phyloP scores from a whole-genome alignment of 441 rosid genomes.

The Adansonia gregorii region DNA sequence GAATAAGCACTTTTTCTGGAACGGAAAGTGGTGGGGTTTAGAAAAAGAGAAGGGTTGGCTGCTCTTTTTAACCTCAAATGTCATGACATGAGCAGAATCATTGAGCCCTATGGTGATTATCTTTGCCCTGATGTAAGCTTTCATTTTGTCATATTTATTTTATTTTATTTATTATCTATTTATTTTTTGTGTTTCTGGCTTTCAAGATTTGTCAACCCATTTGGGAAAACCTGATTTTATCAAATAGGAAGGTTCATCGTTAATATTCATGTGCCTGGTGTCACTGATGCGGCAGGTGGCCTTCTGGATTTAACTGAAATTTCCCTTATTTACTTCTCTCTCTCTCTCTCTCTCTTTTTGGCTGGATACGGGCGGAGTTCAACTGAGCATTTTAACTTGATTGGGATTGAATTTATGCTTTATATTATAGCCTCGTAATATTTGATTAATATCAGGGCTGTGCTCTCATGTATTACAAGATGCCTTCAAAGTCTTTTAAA shows the following conservation, averaged over 20 bases:
- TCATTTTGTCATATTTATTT: not conserved
- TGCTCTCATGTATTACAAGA: not conserved
- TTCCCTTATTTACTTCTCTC: too few species aligned
- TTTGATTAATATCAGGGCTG: not conserved
- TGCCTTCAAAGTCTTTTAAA: not conserved
- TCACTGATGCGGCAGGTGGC: too few species aligned
- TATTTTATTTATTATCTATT: not conserved
- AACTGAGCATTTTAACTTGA: conserved; percentile 5
- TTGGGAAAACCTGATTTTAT: not conserved
- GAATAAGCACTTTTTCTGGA: conserved; percentile 41
- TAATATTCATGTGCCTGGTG: not conserved
- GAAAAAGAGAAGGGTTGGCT: not conserved
- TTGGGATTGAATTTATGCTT: not conserved
- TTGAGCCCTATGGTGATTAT: conserved; percentile 34
- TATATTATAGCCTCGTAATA: not conserved
- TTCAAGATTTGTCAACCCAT: not conserved
- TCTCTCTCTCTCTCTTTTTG: not conserved
- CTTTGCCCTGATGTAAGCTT: not conserved
- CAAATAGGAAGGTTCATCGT: not conserved
- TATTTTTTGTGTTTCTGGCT: not conserved
- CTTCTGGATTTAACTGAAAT: not conserved
- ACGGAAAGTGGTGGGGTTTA: conserved; percentile 29
- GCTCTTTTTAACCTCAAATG: conserved; percentile 35
- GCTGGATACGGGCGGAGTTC: not conserved
- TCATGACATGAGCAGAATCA: conserved; percentile 42